Base-by-base conservation (phyloP, 2,329 filamentous ascomycete species). In the Mycogone perniciosa region DNA sequence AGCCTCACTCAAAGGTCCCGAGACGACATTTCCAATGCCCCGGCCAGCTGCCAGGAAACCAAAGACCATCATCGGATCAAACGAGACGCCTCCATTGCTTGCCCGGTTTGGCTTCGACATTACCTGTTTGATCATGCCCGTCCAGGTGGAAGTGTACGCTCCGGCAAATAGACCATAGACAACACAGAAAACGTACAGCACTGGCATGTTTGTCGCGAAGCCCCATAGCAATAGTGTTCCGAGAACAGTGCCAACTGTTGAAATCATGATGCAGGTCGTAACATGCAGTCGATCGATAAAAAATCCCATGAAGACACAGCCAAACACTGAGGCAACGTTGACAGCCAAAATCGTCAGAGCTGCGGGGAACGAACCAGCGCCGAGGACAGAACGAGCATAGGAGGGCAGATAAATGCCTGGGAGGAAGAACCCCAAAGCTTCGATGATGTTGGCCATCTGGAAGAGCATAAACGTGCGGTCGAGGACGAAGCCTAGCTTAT, bases 81-180 rank as follows among this genome's bases (percentile, higher is more conserved):
- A 35, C 8, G 38, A 41, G 6, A 52, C 51, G 34, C 37, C 38
- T 10, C 33, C 46, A n/a, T 53, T 58, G 6, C 11, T 43, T 31
- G 33, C 8, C 37, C 46, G 46, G 53, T 51, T 31, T 38, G 31
- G 44, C 29, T 31, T 49, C 11, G 50, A 49, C 5, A 62, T 56
- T 4, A 75, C 57, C 34, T 72, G 67, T 41, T 57, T 64, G 69
- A 74, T 73, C 51, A 77, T 68, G 0, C 76, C 77, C 1, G 74
- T 72, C 80, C 81, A 85, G 0, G 79, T 77, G 2, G 76, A 75
- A 20, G 76, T 78, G 59, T 80, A 85, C 0, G 76, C 76, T 5
- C 80, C 77, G 0, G 81, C 80, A 49, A 83, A 85, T 57, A 84
- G 72, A 1, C 81, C 82, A 59, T 80, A 85, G 7, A 73, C 69